Evolutionary conservation across 805 yeast species (phyloP), one percentile per base, ranked within the genome.

Genomic region (Pichia membranifaciens): DNA sequence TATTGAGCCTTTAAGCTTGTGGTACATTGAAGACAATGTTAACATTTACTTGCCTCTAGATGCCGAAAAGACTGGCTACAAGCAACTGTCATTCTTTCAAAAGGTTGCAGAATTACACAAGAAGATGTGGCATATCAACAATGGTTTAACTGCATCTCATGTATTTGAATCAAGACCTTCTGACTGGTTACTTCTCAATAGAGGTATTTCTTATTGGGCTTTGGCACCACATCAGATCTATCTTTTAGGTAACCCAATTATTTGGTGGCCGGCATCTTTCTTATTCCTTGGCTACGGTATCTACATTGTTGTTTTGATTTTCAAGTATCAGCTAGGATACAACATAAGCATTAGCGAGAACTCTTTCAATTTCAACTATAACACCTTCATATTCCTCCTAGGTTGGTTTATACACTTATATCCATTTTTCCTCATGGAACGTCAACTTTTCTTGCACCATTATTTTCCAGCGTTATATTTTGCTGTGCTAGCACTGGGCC

Each of bases 371-470:
- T 83, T 75, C 71, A 84, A 82, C 59, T 69, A 76, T 45, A 85
- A 82, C 58, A 74, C 75, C 25, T 67, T 82, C 48, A 77, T 78
- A 29, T 86, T 79, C 62, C 58, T 81, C 36, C 58, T 78, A 8
- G 96, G 95, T 38, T 87, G 89, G 86, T 68, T 61, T 44, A 32
- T 83, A 34, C 95, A 87, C 65, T 83, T 77, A 61, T 61, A 73
- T 46, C 95, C 95, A 55, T 85, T 87, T 45, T 82, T 78, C 67
- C 70, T 90, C 49, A 90, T 90, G 98, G 89, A 82, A 21, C 81
- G 98, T 69, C 97, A 90, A 69, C 68, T 90, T 67, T 90, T 91
- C 71, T 72, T 90, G 62, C 98, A 90, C 66, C 98, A 90, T 67
- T 91, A 91, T 66, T 69, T 93, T 55, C 97, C 96, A 48, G 87